phyloP scores from a whole-genome alignment of 257 asterid species.

The Solanum piurae region DNA sequence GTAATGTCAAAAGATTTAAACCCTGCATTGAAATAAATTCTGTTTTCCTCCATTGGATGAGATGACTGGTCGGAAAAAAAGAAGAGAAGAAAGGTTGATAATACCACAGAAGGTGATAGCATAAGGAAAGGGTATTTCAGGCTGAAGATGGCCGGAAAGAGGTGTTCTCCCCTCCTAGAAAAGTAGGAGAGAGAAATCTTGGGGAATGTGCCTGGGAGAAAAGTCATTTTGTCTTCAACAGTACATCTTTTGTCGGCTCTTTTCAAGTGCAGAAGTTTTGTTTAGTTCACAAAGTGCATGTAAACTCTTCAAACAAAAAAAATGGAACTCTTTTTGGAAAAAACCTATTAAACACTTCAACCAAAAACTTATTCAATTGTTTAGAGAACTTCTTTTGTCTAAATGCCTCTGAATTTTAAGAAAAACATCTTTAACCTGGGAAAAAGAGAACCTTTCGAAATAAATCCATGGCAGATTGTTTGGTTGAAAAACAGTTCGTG shows the following conservation, averaged over 20 bases:
- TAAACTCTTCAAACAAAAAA: neutral
- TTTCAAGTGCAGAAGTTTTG: neutral
- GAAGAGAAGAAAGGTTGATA: neutral
- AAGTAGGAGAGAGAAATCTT: neutral
- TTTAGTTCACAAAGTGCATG: neutral
- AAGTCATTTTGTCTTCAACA: neutral
- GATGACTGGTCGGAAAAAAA: neutral
- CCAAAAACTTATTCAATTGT: neutral
- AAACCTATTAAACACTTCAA: neutral
- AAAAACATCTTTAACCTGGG: neutral
- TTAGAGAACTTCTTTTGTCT: neutral
- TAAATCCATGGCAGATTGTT: neutral
- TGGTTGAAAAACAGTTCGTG: neutral
- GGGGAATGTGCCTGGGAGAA: neutral
- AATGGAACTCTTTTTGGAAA: neutral
- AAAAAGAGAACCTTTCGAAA: neutral
- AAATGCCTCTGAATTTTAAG: neutral
- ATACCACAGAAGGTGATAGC: neutral
- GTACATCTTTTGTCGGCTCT: neutral
- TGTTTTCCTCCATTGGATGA: neutral
- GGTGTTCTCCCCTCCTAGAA: neutral
- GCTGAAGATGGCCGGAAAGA: neutral
- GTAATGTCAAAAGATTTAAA: too few species aligned
- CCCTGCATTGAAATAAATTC: neutral
- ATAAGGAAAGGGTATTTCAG: neutral